Evolutionary conservation across 1,284 basidiomycete species (phyloP), one percentile per base, ranked within the genome.

Genomic region (Vanrija pseudolonga): DNA sequence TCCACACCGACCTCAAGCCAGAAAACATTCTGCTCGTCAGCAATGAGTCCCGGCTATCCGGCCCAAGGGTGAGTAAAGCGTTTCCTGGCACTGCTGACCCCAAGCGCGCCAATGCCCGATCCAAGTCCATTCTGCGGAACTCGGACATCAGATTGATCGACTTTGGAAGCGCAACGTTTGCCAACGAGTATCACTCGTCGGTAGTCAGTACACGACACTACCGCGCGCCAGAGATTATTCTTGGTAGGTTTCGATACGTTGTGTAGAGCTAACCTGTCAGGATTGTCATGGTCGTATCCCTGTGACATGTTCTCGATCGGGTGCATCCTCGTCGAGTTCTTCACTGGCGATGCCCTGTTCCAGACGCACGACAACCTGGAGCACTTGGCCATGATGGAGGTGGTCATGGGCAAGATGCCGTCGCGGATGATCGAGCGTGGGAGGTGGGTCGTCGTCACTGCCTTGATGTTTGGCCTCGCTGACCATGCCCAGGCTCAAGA

Each of bases 321-420:
- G 7, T 99, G 96, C 78, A 99, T 99, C 65, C 84, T 99, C 15
- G 92, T 99, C 59, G 96, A 99, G 76, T 98, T 99, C 73, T 96
- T 87, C 78, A 99, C 96, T 3, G 96, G 96, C 36, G 86, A 95
- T 44, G 96, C 96, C 4, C 82, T 98, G 28, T 99, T 98, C 80
- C 96, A 98, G 76, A 98, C 96, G 0, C 95, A 98, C 71, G 95
- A 98, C 78, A 98, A 98, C 73, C 83, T 98, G 12, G 96, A 98
- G 72, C 96, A 99, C 74, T 84, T 99, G 7, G 96, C 96, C 42
- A 99, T 98, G 96, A 99, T 99, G 96, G 94, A 98, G 76, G 86
- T 89, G 63, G 96, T 98, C 36, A 95, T 98, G 85, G 96, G 95
- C 57, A 88, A 87, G 76, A 94, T 98, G 86, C 92, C 94, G 0